Evolutionary conservation across 176 grass and related monocot species (phyloP), one percentile per base, ranked within the genome.

Genomic region (Aegilops umbellulata): DNA sequence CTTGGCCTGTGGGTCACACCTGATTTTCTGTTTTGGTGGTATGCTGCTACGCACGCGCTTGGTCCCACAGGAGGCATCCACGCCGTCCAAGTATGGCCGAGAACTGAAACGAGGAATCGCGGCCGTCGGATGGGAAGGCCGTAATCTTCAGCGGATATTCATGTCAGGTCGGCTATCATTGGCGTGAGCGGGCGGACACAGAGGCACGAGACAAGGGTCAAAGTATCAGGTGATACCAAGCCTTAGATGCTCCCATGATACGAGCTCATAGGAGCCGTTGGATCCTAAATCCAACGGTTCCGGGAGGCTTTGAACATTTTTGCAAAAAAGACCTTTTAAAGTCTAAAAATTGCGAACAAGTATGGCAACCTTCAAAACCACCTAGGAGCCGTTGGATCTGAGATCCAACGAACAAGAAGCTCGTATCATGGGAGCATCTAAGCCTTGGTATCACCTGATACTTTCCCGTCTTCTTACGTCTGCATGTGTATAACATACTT

Each of bases 161-260:
- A 38, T 14, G 74, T 83, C 81, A 69, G 51, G 74, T 73, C 57
- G 57, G 63, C 60, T 29, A 81, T 85, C 57, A 78, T 79, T 87
- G 81, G 22, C 19, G 44, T 9, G 24, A 83, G 70, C 7, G 39
- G 15, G 60, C 76, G 3, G 47, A 38, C 12, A 27, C 66, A 1
- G 8, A 14, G 38, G 46, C 15, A 25, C 10, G 0, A 20, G 58
- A 65, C 67, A 74, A 74, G 29, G 44, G 26, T n/a, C n/a, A n/a
- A n/a, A n/a, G n/a, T n/a, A n/a, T n/a, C n/a, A n/a, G n/a, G n/a
- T n/a, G n/a, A n/a, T n/a, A n/a, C n/a, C n/a, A n/a, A n/a, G n/a
- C n/a, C n/a, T n/a, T n/a, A n/a, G n/a, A n/a, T n/a, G n/a, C n/a
- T n/a, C n/a, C n/a, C n/a, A n/a, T n/a, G n/a, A n/a, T n/a, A n/a